phyloP scores from a whole-genome alignment of 1,284 basidiomycete species.

The Leccinum ponderosum region DNA sequence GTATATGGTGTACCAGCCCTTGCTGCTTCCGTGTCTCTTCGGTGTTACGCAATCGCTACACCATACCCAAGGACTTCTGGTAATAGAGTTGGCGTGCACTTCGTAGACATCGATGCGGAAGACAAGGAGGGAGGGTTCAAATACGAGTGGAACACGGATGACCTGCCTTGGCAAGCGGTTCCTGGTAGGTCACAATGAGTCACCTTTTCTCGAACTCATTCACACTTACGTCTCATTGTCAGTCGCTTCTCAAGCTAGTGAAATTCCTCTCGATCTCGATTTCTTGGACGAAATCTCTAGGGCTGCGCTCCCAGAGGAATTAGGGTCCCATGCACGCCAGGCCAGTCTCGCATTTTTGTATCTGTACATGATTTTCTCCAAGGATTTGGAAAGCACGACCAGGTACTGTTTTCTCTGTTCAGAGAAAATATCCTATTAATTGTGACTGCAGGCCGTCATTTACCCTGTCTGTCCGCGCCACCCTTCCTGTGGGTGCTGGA shows the following conservation, averaged over 20 bases:
- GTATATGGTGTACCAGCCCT: constrained; percentile 98
- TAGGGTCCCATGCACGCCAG: constrained; percentile 55
- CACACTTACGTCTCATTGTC: constrained; percentile 24
- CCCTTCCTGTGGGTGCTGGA: constrained; percentile 98
- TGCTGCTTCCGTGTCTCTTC: constrained; percentile 92
- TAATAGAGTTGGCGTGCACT: constrained; percentile 72
- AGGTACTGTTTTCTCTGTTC: constrained; percentile 44
- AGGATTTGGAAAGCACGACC: constrained; percentile 39
- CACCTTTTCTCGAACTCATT: neutral
- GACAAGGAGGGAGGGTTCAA: constrained; percentile 45
- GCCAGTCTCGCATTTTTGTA: constrained; percentile 91
- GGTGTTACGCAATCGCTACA: constrained; percentile 88
- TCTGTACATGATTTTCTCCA: constrained; percentile 83
- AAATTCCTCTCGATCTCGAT: constrained; percentile 68
- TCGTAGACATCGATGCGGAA: constrained; percentile 73
- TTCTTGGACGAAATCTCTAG: constrained; percentile 69
- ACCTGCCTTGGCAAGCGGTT: constrained; percentile 86
- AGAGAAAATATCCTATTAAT: neutral
- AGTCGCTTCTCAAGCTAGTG: constrained; percentile 31
- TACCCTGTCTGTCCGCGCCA: constrained; percentile 84
- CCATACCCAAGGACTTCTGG: constrained; percentile 52
- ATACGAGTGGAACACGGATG: constrained; percentile 78
- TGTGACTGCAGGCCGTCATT: constrained; percentile 57
- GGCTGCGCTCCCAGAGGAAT: constrained; percentile 47
- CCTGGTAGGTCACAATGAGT: constrained; percentile 42